Evolutionary conservation across 176 grass and related monocot species (phyloP).

Genomic region (Phoenix dactylifera): DNA sequence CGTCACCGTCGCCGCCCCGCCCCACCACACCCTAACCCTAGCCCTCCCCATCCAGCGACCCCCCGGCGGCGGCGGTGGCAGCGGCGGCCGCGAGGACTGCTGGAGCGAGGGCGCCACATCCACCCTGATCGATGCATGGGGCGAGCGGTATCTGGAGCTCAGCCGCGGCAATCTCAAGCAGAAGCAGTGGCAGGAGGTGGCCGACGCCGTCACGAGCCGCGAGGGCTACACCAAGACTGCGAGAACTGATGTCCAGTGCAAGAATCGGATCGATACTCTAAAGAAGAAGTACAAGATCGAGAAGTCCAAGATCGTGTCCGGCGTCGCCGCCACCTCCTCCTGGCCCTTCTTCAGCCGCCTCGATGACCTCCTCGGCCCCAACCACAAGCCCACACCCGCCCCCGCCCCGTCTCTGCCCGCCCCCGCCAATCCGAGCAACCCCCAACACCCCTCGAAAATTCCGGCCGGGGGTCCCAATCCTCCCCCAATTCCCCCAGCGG

Average conservation of each 20-base stretch:
- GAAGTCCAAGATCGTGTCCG: not conserved
- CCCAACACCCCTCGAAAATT: no score
- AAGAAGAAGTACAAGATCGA: not conserved
- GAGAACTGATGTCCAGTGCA: not conserved
- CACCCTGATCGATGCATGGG: not conserved
- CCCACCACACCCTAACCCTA: constrained; percentile 33
- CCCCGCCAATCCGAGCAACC: no score
- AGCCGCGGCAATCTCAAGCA: not conserved
- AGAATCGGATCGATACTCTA: not conserved
- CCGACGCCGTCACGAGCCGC: not conserved
- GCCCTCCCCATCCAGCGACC: constrained; percentile 58
- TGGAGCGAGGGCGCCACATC: constrained; percentile 25
- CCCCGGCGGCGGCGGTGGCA: not conserved
- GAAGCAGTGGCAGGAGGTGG: not conserved
- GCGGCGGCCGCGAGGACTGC: constrained; percentile 67
- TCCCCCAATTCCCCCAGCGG: no score
- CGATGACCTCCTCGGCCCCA: not conserved
- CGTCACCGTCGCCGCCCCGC: constrained; percentile 28
- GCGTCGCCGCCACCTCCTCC: not conserved
- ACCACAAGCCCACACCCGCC: no score
- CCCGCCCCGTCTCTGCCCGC: no score
- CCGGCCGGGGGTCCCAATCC: no score
- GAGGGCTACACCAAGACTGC: not conserved
- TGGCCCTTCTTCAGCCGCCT: not conserved
- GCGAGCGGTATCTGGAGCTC: not conserved